Evolutionary conservation across 768 basidiomycete species (phyloP), one percentile per base, ranked within the genome.

Genomic region (Russula sp.): DNA sequence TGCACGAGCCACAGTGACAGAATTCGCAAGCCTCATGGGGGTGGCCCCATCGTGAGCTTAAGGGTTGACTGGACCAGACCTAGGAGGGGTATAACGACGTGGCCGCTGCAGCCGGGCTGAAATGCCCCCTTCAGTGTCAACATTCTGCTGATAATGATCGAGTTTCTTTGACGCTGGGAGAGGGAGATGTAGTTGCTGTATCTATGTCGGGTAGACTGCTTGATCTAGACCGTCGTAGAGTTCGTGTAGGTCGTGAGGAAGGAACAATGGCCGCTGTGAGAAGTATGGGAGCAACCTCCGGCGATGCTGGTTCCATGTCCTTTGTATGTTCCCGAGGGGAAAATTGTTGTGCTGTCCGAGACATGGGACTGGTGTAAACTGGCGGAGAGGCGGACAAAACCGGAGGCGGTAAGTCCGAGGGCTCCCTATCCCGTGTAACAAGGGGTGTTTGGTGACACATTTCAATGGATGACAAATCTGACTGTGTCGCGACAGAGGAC

Each of bases 351-450:
- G 14, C 28, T 26, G 42, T 26, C 20, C 36, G 40, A 26, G 44
- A 48, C 40, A 56, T 70, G 53, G 68, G 60, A 8, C 67, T 63
- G 13, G 71, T 66, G 22, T 72, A 57, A 53, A 74, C 68, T 9
- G 71, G 71, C 10, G n/a, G 72, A 71, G 26, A 68, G 18, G 71
- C 71, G 16, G 73, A 65, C n/a, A 69, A 67, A 28, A 71, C 71
- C 10, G 71, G 67, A 1, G 73, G 73, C 8, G 72, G 70, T 30
- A 67, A 57, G 20, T 70, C 71, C 55, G 65, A 66, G 34, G 67
- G 65, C 26, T 66, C 69, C 16, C 65, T 42, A 11, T 64, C 69
- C 28, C 69, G 67, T 18, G 60, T 52, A 26, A 67, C 54, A 22
- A 62, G 30, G 10, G 66, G 70, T 7, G 63, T 49, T 32, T 69